Evolutionary conservation across 805 yeast genomes (phyloP), one percentile per base, ranked within the genome.

Genomic region (Huiozyma naganishii): DNA sequence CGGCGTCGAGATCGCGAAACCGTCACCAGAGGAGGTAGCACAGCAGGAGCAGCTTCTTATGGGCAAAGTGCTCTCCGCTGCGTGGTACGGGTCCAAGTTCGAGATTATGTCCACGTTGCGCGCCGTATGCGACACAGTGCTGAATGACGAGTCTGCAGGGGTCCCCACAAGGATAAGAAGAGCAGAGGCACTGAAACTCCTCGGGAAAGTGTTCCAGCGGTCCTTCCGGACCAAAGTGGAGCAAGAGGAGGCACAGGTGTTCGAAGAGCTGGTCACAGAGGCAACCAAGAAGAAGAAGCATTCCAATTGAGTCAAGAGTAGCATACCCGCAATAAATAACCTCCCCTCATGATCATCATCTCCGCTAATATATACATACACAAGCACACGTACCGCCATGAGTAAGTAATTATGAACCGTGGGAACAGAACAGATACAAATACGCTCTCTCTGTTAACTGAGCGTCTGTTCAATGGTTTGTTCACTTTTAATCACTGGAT

Each of bases 21-120:
- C 73, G n/a, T 62, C 82, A 0, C 69, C 70, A 3, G 84, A 79
- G 50, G 82, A 79, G 43, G 48, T 79, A 27, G 86, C 85, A 2
- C 82, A 80, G 47, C 73, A 79, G 69, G 90, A 83, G 55, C 79
- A 82, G 58, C 69, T 79, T 30, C 64, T 84, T 50, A 79, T 83
- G 71, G 92, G 90, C 17, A 84, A 83, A 59, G 84, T 83, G 13
- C 65, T 84, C 32, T 81, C 84, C 7, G 90, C 89, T 2, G 92
- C 92, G 7, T 84, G 94, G 94, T 77, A 78, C 9, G 87, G 90
- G 0, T 79, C 89, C 9, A 80, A 75, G 55, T 83, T 78, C 57
- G 94, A 84, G 59, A 83, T 84, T 42, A 83, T 79, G 58, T 71
- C 81, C 10, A 82, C 87, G 0, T 69, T 82, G 42, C 74, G 85